These are phyloP conservation scores for Beauveria sp. DNA, from an alignment of 2,329 filamentous ascomycete species.

Conservation along the genomic window DNA sequence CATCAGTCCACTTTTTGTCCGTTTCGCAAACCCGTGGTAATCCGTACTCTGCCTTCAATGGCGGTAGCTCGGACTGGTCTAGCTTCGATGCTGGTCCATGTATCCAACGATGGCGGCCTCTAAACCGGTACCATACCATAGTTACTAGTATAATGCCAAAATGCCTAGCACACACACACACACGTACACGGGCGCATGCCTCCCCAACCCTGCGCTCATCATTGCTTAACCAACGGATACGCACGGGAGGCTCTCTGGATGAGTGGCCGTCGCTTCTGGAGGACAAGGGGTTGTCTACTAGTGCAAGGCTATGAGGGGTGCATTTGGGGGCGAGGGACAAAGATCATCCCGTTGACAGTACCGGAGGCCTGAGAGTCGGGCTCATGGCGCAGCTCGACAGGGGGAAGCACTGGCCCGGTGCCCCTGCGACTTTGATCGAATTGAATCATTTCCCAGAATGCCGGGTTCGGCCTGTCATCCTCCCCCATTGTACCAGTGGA, in stretches of 20 bases:
- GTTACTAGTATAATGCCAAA: background rate
- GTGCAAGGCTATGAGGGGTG: background rate
- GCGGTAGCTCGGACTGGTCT: background rate
- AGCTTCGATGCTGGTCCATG: background rate
- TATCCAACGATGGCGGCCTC: background rate
- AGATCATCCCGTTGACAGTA: constrained; percentile 4
- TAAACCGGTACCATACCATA: too few species aligned
- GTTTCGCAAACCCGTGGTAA: background rate
- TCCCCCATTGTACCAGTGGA: background rate
- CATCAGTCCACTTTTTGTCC: background rate
- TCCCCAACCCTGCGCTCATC: background rate
- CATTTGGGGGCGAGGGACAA: constrained; percentile 2
- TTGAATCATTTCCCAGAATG: constrained; percentile 7
- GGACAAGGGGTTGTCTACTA: background rate
- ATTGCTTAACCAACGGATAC: background rate
- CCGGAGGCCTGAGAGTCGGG: background rate
- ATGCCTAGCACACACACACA: background rate
- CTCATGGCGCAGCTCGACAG: background rate
- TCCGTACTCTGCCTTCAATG: background rate
- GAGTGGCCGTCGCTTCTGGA: background rate
- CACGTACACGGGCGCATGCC: background rate
- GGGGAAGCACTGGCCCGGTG: background rate
- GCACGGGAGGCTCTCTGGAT: background rate
- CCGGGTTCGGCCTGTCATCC: background rate
- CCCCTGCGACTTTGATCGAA: background rate